Base-by-base conservation (phyloP, 768 basidiomycete genomes). In the Terana coerulea region DNA sequence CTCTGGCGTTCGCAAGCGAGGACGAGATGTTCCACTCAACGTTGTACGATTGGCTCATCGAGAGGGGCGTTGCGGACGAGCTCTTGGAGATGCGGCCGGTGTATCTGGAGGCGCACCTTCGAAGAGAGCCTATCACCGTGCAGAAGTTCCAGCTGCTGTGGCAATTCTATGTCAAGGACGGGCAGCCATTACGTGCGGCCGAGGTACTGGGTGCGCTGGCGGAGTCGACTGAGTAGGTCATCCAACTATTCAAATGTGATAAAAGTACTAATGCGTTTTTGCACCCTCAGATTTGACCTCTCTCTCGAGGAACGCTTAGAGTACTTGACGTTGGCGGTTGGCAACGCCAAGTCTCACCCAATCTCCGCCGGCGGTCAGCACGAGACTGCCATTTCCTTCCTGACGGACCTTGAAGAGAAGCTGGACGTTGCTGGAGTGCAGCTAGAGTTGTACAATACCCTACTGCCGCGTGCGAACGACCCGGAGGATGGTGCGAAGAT, bases 391-490 rank as follows among this genome's bases (percentile, higher is more conserved):
- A 91, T 98, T 44, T 86, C 91, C 44, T 97, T 98, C 74, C 78
- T 95, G n/a, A 91, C 88, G 0, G 88, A 91, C 59, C 75, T 97
- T 17, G 95, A 98, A 72, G 97, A 99, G 68, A 93, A 94, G 64
- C 79, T 98, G 11, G 97, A 99, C 37, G 97, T 99, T 22, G 91
- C 94, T 5, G 89, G 95, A 69, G 92, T 98, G 8, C 97, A 99
- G 64, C 72, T 95, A n/a, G 95, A 98, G 67, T 79, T 97, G 41
- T 89, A 83, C 61, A 79, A 88, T 57, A 71, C 74, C 10, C 74
- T 92, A 14, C 64, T 74, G 6, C 81, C 84, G 15, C 84, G 83
- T 54, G 69, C 80, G 25, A 72, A 77, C 53, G 80, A 86, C 53
- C 78, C 79, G 11, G 83, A 80, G 57, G 78, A 82, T 49, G 81